Base-by-base conservation (phyloP, 2,329 filamentous ascomycete species). In the Albophoma yamanashiensis region DNA sequence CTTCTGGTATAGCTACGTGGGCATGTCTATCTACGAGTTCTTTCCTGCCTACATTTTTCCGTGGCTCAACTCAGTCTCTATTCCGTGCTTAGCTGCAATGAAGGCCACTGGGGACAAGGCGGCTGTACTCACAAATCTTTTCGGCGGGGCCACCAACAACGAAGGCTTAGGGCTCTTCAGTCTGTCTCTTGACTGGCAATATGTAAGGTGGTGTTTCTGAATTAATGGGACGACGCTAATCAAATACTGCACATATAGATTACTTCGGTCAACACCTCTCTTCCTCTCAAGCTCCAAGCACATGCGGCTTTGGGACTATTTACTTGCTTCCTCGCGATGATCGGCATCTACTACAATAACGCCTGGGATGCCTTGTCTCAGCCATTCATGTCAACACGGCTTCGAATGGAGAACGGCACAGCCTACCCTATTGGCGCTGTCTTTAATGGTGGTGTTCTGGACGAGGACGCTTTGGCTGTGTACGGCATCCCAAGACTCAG, bases 11-110 rank as follows among this genome's bases (percentile, higher is more conserved):
- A 72, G 73, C 43, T 80, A 80, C 57, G 66, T 63, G 0, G 74
- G 71, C 65, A 82, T 82, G 77, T 76, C 75, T 15, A 43, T 74
- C 15, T 83, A 79, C 61, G 80, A 84, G 63, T 77, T 79, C 62
- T 75, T 83, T 38, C 81, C 81, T 0, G 79, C 80, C 2, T 84
- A 83, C 60, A 79, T 83, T 47, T 81, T 75, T 58, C 79, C 80
- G 0, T 83, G 79, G 78, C 74, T 84, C 12, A 82, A 82, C 66
- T 79, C 78, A 0, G 70, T 83, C 17, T 83, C 81, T 0, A 76
- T 84, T 11, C 78, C 79, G 47, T 84, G 81, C 61, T 66, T 84
- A 17, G 81, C 81, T 1, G 68, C 81, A 0, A 79, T 81, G 75
- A 73, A 50, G 5, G 45, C 45, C 7, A 50, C 45, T 50, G 45